Base-by-base conservation (phyloP, 1,284 basidiomycete species). In the Tilletia horrida region DNA sequence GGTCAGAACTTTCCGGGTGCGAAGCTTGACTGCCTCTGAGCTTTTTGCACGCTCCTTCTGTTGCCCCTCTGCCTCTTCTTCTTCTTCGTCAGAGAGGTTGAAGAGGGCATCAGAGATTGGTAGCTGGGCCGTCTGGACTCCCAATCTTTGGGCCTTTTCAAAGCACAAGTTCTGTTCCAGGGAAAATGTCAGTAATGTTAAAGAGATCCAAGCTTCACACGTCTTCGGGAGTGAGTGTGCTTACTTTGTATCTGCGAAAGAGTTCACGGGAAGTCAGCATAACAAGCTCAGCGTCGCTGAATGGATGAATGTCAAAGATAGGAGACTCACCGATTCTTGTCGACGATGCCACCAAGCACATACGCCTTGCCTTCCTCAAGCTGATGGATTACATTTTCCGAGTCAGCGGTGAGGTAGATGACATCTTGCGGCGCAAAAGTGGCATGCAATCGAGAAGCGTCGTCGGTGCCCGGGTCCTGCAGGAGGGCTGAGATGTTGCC, bases 381-480 rank as follows among this genome's bases (percentile, higher is more conserved):
- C 70, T 89, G 88, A 9, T 85, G 84, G 48, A 98, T 84, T 81
- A 95, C 92, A 66, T 95, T 88, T 61, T 89, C 86, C 4, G 94
- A 89, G 83, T 99, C 96, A 6, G 94, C 95, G 7, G 95, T 97
- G 67, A 99, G 88, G 83, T 99, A 99, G 40, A 97, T 86, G 59
- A 97, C 85, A 59, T 83, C 87, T 64, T 87, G 0, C 23, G 13
- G n/a, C 84, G 65, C 35, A 25, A 23, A 76, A 82, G 43, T 75
- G 66, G 44, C 76, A 71, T 35, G 64, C 62, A 16, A 65, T 9
- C 45, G 44, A n/a, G 9, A 29, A 11, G 13, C 59, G 18, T 62
- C 29, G n/a, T 40, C 35, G 35, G 35, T 40, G n/a, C n/a, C 16
- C 18, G 23, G 3, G 8, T 21, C 40, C 4, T 16, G 8, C 23